Evolutionary conservation across 2,329 filamentous ascomycete species (phyloP).

Genomic region (Clarireedia sp.): DNA sequence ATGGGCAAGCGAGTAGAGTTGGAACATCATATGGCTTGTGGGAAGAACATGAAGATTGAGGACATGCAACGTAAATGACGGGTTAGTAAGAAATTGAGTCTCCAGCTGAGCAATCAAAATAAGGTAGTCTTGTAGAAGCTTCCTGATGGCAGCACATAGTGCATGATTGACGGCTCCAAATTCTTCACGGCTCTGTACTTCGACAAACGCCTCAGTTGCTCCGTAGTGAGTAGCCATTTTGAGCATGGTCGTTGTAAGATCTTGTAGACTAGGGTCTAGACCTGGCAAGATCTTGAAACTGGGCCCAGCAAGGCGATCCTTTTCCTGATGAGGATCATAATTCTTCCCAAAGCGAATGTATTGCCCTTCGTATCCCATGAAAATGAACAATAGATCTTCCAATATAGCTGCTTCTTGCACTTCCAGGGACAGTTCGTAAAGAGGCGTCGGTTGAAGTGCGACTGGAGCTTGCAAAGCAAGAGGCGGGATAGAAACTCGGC

Average conservation of each 20-base stretch:
- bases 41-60: constrained; percentile 86
- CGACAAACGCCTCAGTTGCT: constrained; percentile 84
- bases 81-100: constrained; percentile 82
- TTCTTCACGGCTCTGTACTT: constrained; percentile 86
- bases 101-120: constrained; percentile 90
- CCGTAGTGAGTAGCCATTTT: constrained; percentile 92
- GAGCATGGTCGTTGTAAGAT: constrained; percentile 80
- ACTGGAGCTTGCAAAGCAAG: constrained; percentile 67
- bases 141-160: constrained; percentile 88
- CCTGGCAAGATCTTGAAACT: constrained; percentile 71
- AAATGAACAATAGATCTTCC: constrained; percentile 86
- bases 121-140: constrained; percentile 85
- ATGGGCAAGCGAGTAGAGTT: constrained; percentile 79
- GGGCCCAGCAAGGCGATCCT: constrained; percentile 78
- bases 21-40: constrained; percentile 83
- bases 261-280: constrained; percentile 82
- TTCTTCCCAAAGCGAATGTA: constrained; percentile 81
- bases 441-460: constrained; percentile 56
- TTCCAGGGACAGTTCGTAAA: constrained; percentile 67
- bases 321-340: constrained; percentile 79
- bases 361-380: constrained; percentile 98
- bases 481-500: constrained; percentile 54
- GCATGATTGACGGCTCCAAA: constrained; percentile 95
- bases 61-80: constrained; percentile 84
- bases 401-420: constrained; percentile 80